Evolutionary conservation across 2,329 filamentous ascomycete species (phyloP).

Genomic region (Diaporthe destruens): DNA sequence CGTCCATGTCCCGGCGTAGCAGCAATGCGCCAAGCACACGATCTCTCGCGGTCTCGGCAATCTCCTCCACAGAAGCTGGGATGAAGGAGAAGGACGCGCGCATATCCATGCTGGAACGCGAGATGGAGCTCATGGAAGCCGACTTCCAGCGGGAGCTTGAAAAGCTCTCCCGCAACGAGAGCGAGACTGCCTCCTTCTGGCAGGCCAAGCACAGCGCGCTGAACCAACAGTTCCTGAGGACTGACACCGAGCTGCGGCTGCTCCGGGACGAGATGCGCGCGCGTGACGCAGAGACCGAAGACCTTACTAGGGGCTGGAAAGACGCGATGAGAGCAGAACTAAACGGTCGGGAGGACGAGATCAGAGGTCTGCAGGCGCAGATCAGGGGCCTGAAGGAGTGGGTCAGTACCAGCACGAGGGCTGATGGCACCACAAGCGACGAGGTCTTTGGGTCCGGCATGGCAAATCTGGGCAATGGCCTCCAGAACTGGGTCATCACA

Average conservation of each 20-base stretch:
- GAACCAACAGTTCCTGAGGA: conserved; percentile 64
- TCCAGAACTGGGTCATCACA: conserved; percentile 81
- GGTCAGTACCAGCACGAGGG: conserved; percentile 75
- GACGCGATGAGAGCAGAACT: conserved; percentile 61
- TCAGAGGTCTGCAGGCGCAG: conserved; percentile 67
- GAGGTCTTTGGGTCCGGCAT: conserved; percentile 75
- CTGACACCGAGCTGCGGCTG: conserved; percentile 66
- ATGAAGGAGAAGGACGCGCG: conserved; percentile 62
- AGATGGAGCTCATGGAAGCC: conserved; percentile 64
- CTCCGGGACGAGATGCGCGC: conserved; percentile 63
- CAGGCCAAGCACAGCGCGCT: conserved; percentile 66
- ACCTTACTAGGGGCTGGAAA: conserved; percentile 62
- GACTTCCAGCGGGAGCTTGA: conserved; percentile 68
- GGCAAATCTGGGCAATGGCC: conserved; percentile 71
- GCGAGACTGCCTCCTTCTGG: conserved; percentile 69
- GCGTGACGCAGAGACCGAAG: conserved; percentile 60
- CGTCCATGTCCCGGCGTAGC: conserved; percentile 14
- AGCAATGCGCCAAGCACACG: conserved; percentile 35
- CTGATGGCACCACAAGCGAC: conserved; percentile 74
- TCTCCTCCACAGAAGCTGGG: conserved; percentile 47
- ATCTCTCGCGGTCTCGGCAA: conserved; percentile 27
- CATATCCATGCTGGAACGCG: conserved; percentile 65
- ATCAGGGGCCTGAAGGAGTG: conserved; percentile 78
- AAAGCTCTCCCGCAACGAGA: conserved; percentile 65
- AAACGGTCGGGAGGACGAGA: conserved; percentile 67